Base-by-base conservation (phyloP, 129 eudicot genomes). In the Helianthus tuberosus region DNA sequence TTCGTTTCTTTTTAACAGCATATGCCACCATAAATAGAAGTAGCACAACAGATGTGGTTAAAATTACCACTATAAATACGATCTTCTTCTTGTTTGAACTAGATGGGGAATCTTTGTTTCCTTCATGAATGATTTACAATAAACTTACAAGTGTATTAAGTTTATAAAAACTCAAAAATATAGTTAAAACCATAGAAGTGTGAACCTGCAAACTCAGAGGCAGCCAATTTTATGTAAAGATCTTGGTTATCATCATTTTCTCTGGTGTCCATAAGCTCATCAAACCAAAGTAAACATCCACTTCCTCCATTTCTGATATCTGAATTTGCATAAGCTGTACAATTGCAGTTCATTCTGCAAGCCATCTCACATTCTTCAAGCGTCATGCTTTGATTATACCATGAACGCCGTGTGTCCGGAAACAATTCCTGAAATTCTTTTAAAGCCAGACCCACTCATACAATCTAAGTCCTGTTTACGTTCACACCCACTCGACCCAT, bases 211-310 rank as follows among this genome's bases (percentile, higher is more conserved):
- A 75, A 74, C 23, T 82, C 86, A 11, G 86, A 73, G 64, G 69
- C 76, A 11, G 67, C 57, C 35, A 78, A 29, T 62, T 50, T 82
- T 13, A 82, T 75, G 69, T 82, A 82, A 67, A 82, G 73, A 66
- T 59, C 70, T 20, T 77, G 80, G 1, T 50, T 47, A 5, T 53
- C 62, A 11, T 53, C 25, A 41, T 50, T 68, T 59, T 59, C 64
- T 47, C 72, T 51, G 11, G 79, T 52, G 48, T 83, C 87, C 29
- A 74, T 69, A 23, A 83, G 53, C 29, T 68, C 60, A 41, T 20
- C 78, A 79, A 78, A 65, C 87, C 87, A 83, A 36, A 38, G 17
- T 73, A 83, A 72, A 66, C 86, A 83, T 46, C 83, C 86, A 12
- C 51, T 64, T 48, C 80, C 83, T 7, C 80, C 74, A 13, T 54